phyloP scores from a whole-genome alignment of 768 basidiomycete species.

The Termitomyces sp. region DNA sequence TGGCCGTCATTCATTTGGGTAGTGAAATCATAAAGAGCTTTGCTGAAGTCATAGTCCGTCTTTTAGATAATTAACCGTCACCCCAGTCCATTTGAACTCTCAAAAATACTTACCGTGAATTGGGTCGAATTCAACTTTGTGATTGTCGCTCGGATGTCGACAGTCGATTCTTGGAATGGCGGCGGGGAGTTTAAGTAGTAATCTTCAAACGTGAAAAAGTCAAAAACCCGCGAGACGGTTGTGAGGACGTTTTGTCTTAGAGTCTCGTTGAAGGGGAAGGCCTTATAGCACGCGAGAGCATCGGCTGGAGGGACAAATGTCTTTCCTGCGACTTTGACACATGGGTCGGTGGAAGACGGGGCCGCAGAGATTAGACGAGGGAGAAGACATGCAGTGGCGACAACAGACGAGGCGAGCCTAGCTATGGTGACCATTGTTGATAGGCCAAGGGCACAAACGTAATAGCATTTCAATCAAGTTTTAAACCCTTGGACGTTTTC shows the following conservation, averaged over 20 bases:
- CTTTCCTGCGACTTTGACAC: conserved; percentile 33
- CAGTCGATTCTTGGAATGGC: conserved; percentile 51
- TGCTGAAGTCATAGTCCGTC: conserved; percentile 66
- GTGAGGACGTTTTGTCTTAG: conserved; percentile 46
- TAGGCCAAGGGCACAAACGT: neutral
- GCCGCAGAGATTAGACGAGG: conserved; percentile 10
- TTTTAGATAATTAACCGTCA: conserved; percentile 16
- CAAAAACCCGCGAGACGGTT: conserved; percentile 39
- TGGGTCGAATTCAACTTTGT: conserved; percentile 40
- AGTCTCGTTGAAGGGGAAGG: conserved; percentile 54
- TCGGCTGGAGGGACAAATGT: conserved; percentile 44
- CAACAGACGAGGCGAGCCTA: neutral
- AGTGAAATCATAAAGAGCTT: conserved; percentile 47
- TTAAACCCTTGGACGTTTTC: neutral
- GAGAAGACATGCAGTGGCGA: conserved; percentile 6
- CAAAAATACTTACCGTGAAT: conserved; percentile 31
- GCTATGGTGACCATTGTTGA: neutral
- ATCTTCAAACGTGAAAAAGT: conserved; percentile 51
- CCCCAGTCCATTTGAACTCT: neutral
- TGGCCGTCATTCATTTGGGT: conserved; percentile 61
- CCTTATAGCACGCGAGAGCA: conserved; percentile 52
- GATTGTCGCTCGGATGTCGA: conserved; percentile 45
- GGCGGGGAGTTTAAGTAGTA: conserved; percentile 44
- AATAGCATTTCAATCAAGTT: neutral
- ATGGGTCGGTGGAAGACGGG: conserved; percentile 29